phyloP scores from a whole-genome alignment of 371 early-diverging fungal species.

The Lichtheimia ornata region DNA sequence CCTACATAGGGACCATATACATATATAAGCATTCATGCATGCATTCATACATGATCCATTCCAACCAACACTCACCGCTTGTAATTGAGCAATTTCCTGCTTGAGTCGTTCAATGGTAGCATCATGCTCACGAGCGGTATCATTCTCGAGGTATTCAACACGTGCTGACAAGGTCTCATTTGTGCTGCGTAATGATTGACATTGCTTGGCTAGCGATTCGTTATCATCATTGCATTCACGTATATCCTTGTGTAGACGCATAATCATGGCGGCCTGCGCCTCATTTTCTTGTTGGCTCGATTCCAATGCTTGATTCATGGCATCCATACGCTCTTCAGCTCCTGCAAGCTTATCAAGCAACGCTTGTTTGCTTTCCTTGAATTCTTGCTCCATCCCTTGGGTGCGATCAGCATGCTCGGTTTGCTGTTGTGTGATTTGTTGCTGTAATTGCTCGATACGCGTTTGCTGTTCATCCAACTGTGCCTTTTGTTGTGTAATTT shows the following conservation, averaged over 20 bases:
- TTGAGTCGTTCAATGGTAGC: neutral
- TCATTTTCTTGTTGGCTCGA: slow-evolving; percentile 62
- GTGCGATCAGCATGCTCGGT: slow-evolving; percentile 48
- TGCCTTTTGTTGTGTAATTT: slow-evolving; percentile 51
- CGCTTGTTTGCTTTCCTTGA: slow-evolving; percentile 62
- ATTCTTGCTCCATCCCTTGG: slow-evolving; percentile 40
- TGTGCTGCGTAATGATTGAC: slow-evolving; percentile 41
- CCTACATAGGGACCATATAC: too few species aligned
- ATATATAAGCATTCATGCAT: too few species aligned
- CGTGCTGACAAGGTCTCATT: slow-evolving; percentile 48
- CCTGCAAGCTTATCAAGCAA: slow-evolving; percentile 61
- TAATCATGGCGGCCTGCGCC: slow-evolving; percentile 48
- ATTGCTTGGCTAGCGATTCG: slow-evolving; percentile 47
- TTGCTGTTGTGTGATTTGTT: slow-evolving; percentile 48
- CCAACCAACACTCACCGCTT: too few species aligned
- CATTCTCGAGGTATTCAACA: slow-evolving; percentile 47
- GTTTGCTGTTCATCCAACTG: slow-evolving; percentile 51
- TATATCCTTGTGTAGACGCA: slow-evolving; percentile 44
- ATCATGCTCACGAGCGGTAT: slow-evolving; percentile 5
- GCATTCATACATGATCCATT: too few species aligned
- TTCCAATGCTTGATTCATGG: slow-evolving; percentile 32
- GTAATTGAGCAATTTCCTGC: neutral
- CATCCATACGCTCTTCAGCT: slow-evolving; percentile 67
- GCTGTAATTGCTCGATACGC: slow-evolving; percentile 52
- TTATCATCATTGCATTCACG: slow-evolving; percentile 50